Percentiles rank a stretch among this genome's conserved stretches.
Evolutionary conservation across 1,139 yeast species (phyloP).

Genomic region (Candida smagusa): DNA sequence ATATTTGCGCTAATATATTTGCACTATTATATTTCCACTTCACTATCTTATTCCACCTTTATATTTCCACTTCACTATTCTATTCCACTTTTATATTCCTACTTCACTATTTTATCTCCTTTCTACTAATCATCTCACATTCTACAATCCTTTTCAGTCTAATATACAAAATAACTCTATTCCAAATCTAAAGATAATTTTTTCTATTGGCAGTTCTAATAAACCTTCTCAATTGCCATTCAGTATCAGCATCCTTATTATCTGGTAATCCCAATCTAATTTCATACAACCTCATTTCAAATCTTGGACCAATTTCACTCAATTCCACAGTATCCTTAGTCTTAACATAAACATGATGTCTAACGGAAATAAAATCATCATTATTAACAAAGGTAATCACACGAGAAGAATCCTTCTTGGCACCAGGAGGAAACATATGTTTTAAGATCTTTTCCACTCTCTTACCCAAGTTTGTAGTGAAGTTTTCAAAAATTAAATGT

Average conservation of each 20-base stretch:
- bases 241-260: constrained; percentile 95
- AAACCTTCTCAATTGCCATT: constrained; percentile 92
- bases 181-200: constrained; percentile 55
- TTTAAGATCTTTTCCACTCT: constrained; percentile 79
- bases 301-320: constrained; percentile 97
- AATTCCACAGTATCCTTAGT: constrained; percentile 87
- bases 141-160: not conserved
- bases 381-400: constrained; percentile 88
- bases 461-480: constrained; percentile 78
- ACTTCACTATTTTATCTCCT: too few relatives aligned
- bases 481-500: constrained; percentile 88
- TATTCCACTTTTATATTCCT: too few relatives aligned
- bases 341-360: constrained; percentile 92
- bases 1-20: too few relatives aligned
- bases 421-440: constrained; percentile 97
- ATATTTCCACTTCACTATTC: too few relatives aligned
- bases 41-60: too few relatives aligned
- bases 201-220: constrained; percentile 94
- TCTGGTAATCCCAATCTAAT: constrained; percentile 86
- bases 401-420: constrained; percentile 79
- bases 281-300: constrained; percentile 92
- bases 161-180: constrained; percentile 1
- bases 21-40: too few relatives aligned
- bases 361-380: constrained; percentile 87
- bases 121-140: not conserved